Evolutionary conservation across 108 stramenopile species (phyloP).

Genomic region (Cyclotella cryptica): DNA sequence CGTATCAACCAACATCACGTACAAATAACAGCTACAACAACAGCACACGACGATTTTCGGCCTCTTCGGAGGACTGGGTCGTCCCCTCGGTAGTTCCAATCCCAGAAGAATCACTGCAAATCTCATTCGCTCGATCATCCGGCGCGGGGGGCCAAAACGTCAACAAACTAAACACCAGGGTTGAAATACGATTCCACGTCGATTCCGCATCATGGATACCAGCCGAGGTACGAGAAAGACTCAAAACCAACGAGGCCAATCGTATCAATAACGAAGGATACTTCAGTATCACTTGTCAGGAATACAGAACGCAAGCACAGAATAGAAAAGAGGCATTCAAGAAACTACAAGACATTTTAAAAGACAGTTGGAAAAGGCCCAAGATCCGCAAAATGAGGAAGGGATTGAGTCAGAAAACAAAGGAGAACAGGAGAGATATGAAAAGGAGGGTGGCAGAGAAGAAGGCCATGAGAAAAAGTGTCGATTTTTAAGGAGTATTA

Average conservation of each 20-base stretch:
- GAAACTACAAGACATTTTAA: constrained; percentile 77
- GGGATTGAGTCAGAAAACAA: constrained; percentile 67
- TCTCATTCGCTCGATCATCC: constrained; percentile 53
- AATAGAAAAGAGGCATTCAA: constrained; percentile 81
- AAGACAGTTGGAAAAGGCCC: constrained; percentile 70
- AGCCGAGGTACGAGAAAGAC: constrained; percentile 76
- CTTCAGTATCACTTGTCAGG: constrained; percentile 74
- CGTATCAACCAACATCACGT: constrained; percentile 43
- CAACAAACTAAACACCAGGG: constrained; percentile 94
- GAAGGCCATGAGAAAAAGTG: constrained; percentile 58
- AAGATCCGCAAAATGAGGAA: constrained; percentile 74
- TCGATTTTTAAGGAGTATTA: constrained; percentile 82
- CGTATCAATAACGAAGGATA: constrained; percentile 89
- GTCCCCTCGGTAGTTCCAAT: constrained; percentile 72
- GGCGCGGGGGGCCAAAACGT: constrained; percentile 96
- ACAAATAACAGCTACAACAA: constrained; percentile 10
- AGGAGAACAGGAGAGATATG: constrained; percentile 67
- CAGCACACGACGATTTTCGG: constrained; percentile 46
- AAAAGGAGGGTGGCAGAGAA: constrained; percentile 67
- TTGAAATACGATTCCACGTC: constrained; percentile 87
- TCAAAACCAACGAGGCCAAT: constrained; percentile 75
- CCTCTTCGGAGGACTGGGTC: constrained; percentile 51
- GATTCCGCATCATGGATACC: constrained; percentile 80
- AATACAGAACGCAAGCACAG: constrained; percentile 85
- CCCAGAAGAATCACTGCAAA: constrained; percentile 63